A percentile compares a stretch with the other conserved stretches of the same genome.
These are phyloP conservation scores for Solanum hybrid DNA, from an alignment of 305 asterid species.

Conservation along the genomic window DNA sequence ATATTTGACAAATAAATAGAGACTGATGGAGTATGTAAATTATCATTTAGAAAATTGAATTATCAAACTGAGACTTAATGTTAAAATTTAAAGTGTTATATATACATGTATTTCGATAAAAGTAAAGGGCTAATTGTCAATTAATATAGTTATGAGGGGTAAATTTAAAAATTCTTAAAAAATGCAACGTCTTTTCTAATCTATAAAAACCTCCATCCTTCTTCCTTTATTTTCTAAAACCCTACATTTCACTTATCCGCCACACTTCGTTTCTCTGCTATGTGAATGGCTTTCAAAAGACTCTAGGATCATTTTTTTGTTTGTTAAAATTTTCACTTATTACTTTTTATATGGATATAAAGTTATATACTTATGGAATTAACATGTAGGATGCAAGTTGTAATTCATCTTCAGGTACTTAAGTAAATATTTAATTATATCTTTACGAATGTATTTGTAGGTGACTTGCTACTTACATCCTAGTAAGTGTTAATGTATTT, in stretches of 20 bases:
- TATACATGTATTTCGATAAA: neutral
- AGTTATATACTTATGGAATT: too few species aligned
- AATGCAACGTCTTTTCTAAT: too few species aligned
- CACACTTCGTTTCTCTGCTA: neutral
- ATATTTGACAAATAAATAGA: too few species aligned
- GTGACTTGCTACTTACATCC: neutral
- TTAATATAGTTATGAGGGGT: neutral
- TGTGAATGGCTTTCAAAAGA: neutral
- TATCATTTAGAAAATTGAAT: neutral
- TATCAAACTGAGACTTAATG: neutral
- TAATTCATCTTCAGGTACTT: neutral
- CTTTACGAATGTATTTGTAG: neutral
- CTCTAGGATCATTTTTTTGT: neutral
- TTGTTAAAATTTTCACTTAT: neutral
- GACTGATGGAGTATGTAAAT: too few species aligned
- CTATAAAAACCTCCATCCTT: too few species aligned
- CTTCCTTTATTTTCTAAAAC: too few species aligned
- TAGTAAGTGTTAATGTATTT: too few species aligned
- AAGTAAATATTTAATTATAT: too few species aligned
- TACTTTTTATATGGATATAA: neutral
- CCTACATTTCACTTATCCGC: too few species aligned
- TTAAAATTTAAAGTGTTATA: neutral
- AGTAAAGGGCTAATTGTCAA: neutral
- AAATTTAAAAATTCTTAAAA: too few species aligned
- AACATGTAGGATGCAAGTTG: neutral